Evolutionary conservation across 1,284 basidiomycete species (phyloP).

Genomic region (Grifola frondosa): DNA sequence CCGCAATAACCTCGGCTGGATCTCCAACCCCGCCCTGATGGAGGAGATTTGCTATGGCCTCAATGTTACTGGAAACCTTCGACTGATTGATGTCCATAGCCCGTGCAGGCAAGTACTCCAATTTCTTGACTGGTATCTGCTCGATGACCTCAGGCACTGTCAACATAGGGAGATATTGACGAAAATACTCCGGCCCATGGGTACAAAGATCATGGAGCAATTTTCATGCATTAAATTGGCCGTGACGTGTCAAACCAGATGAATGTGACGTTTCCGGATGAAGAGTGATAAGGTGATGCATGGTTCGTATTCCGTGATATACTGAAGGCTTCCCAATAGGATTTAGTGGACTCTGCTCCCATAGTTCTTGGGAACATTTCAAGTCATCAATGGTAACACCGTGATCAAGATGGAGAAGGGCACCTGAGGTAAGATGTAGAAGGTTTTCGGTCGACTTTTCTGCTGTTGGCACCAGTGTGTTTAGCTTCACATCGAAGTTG

Average conservation of each 20-base stretch:
- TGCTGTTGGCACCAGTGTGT: conserved; percentile 21
- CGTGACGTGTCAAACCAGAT: conserved; percentile 15
- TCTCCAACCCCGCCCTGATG: conserved; percentile 29
- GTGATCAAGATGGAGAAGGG: conserved; percentile 25
- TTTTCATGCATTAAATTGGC: conserved; percentile 28
- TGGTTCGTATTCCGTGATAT: not conserved
- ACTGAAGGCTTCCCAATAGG: conserved; percentile 6
- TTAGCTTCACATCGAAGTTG: conserved; percentile 34
- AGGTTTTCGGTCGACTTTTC: conserved; percentile 20
- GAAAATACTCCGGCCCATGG: conserved; percentile 27
- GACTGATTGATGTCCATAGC: conserved; percentile 29
- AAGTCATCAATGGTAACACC: conserved; percentile 27
- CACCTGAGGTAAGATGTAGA: conserved; percentile 30
- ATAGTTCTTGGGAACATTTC: conserved; percentile 30
- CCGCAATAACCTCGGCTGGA: conserved; percentile 1
- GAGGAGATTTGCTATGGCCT: conserved; percentile 25
- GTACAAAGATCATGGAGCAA: conserved; percentile 25
- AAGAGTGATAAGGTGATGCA: conserved; percentile 9
- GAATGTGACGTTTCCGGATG: conserved; percentile 16
- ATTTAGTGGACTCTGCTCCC: conserved; percentile 22
- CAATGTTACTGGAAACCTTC: conserved; percentile 24
- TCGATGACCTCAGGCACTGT: conserved; percentile 28
- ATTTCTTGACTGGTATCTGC: conserved; percentile 28
- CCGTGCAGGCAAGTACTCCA: conserved; percentile 24
- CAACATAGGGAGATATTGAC: conserved; percentile 13